Evolutionary conservation across 2,329 filamentous ascomycete genomes (phyloP), one percentile per base, ranked within the genome.

Genomic region (Sarocladium strictum): DNA sequence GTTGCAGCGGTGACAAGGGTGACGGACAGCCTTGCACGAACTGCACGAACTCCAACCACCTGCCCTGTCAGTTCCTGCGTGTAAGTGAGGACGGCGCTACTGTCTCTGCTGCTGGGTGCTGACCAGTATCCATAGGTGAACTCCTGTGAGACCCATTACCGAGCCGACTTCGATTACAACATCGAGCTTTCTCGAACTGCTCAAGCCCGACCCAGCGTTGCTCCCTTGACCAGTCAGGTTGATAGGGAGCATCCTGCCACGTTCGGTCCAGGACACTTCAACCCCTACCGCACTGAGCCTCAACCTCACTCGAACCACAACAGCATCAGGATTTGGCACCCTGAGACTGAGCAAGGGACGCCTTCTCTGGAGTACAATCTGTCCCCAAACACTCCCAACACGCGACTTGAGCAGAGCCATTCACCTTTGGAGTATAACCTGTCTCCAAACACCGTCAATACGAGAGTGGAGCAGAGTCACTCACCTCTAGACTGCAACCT

Each of bases 1-100:
- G 90, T 62, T 97, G 93, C 73, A 96, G 89, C 64, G 93, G 93
- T 41, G 90, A 96, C 66, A 77, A 80, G 32, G 88, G 87, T 29
- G 83, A 86, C 63, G 87, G 87, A n/a, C 72, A 76, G 37, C 84
- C 86, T n/a, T 97, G 93, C 70, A 76, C 80, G 11, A 96, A 92
- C 68, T 97, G 93, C 75, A 87, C 84, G 63, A 83, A 77, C 58
- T 86, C 92, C 53, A 87, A 87, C 12, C 74, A 80, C 24, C 81
- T 85, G 21, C 74, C 78, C 5, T 97, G 93, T 67, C 81, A 86
- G 55, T 97, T 96, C 65, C 75, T 95, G 59, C 81, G 93, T 70
- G 93, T 96, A 77, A 65, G 71, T 63, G 21, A 54, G 32, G 32
- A 45, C 57, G 55, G 6, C 35, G 43, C 50, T 55, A 54, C n/a